These are phyloP conservation scores for Lasiosphaeris hirsuta DNA, from an alignment of 495 filamentous ascomycete species.

Conservation along the genomic window DNA sequence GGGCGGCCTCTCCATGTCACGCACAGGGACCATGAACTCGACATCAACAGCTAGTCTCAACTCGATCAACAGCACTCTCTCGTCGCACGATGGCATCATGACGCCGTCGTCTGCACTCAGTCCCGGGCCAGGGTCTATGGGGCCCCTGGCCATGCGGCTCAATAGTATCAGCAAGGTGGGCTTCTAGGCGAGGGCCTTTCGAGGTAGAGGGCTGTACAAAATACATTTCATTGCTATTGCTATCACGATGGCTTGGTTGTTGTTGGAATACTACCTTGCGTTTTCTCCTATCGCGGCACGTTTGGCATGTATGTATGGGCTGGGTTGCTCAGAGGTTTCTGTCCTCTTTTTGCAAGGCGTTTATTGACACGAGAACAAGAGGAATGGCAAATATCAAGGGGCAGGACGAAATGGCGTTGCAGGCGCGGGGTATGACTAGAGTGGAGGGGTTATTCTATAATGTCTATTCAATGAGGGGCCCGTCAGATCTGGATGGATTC, in stretches of 20 bases:
- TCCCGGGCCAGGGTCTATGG: constrained; percentile 26
- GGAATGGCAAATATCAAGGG: too few species aligned
- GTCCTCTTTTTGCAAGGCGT: too few species aligned
- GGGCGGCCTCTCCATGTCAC: constrained; percentile 43
- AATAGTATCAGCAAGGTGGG: constrained; percentile 27
- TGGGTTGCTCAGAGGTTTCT: background rate
- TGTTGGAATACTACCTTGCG: too few species aligned
- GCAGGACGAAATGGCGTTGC: too few species aligned
- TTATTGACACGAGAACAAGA: too few species aligned
- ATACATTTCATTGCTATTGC: too few species aligned
- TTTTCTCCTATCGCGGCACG: too few species aligned
- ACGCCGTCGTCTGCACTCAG: constrained; percentile 39
- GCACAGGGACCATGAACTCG: constrained; percentile 45
- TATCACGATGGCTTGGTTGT: constrained; percentile 2
- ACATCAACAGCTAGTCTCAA: constrained; percentile 37
- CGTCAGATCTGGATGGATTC: too few species aligned
- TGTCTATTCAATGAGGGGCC: too few species aligned
- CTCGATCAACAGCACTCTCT: constrained; percentile 38
- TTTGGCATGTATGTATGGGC: background rate
- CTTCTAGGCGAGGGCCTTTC: constrained; percentile 20
- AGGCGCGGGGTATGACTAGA: too few species aligned
- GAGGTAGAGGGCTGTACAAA: background rate
- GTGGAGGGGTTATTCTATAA: too few species aligned
- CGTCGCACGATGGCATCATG: constrained; percentile 27
- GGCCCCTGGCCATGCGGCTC: constrained; percentile 25